Evolutionary conservation across 768 basidiomycete genomes (phyloP).

Genomic region (Albatrellus ellisii): DNA sequence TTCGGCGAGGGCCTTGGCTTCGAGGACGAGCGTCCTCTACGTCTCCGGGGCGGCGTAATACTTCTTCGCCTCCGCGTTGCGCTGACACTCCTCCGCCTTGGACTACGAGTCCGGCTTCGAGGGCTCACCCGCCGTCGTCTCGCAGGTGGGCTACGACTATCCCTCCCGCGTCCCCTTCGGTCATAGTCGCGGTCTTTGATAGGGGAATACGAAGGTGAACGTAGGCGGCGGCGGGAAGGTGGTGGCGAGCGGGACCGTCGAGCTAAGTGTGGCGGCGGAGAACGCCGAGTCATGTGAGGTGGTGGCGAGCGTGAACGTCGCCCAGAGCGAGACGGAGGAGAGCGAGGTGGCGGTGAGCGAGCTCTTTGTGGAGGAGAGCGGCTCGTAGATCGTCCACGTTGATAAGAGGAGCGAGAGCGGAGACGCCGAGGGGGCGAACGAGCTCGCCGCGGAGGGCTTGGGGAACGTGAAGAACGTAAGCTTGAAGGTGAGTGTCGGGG

Average conservation of each 20-base stretch:
- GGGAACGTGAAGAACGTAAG: slow-evolving; percentile 20
- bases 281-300: slow-evolving; percentile 12
- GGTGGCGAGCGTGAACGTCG: neutral
- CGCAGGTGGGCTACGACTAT: slow-evolving; percentile 43
- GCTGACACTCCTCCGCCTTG: slow-evolving; percentile 16
- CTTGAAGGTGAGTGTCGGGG: slow-evolving; percentile 20
- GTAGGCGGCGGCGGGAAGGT: slow-evolving; percentile 23
- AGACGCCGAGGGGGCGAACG: slow-evolving; percentile 18
- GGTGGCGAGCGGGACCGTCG: neutral
- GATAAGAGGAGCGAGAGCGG: neutral
- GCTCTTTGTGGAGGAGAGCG: slow-evolving; percentile 1
- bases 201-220: slow-evolving; percentile 34
- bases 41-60: slow-evolving; percentile 22
- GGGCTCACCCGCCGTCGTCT: slow-evolving; percentile 19
- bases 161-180: slow-evolving; percentile 16
- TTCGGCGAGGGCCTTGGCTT: neutral
- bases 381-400: slow-evolving; percentile 12
- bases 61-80: slow-evolving; percentile 30
- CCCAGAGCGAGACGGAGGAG: slow-evolving; percentile 17
- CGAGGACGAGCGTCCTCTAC: slow-evolving; percentile 3
- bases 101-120: slow-evolving; percentile 22
- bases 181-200: slow-evolving; percentile 25
- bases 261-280: neutral
- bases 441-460: slow-evolving; percentile 12
- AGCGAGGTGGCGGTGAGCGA: slow-evolving; percentile 19